Evolutionary conservation across 192 early-diverging fungal species (phyloP), one percentile per base, ranked within the genome.

Genomic region (Umbelopsis ramanniana): DNA sequence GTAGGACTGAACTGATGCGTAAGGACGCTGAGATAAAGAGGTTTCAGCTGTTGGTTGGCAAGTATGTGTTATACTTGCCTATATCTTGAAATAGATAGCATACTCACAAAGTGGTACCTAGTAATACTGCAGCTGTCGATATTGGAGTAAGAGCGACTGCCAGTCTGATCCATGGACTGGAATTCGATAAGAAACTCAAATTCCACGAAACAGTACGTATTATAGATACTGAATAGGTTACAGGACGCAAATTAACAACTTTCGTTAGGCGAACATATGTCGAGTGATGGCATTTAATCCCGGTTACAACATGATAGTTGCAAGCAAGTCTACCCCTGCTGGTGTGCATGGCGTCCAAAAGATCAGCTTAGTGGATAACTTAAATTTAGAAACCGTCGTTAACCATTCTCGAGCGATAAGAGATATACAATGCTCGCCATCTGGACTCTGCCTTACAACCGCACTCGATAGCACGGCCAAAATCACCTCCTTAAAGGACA

Each of bases 401-500:
- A 66, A 66, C 10, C 76, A 77, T 46, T 33, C 21, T 46, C 45
- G 68, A 8, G 35, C 22, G 0, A 77, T 77, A 6, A 21, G 66
- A 14, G 76, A 77, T 53, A 57, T 77, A 33, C 53, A 73, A 17
- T 70, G 52, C 23, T 47, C 68, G 0, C 52, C 60, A 19, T 22
- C 48, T 8, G 67, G 67, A 10, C 21, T 45, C 11, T 17, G 72
- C 8, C 14, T 77, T 10, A 63, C 76, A 15, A 68, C 70, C 8
- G 66, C 71, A 0, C 46, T 72, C 6, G 76, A 77, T 63, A 55
- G 63, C 38, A 72, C 71, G 7, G 33, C 69, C 21, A 70, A 72
- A 7, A 43, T 77, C 6, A 66, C 76, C 9, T 77, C 71, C 19
- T 15, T 72, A n/a, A 72, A 69, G 9, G 53, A 66, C 23, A 76